These are phyloP conservation scores for Friedmanniomyces endolithicus DNA, from an alignment of 495 filamentous ascomycete genomes.

Conservation along the genomic window DNA sequence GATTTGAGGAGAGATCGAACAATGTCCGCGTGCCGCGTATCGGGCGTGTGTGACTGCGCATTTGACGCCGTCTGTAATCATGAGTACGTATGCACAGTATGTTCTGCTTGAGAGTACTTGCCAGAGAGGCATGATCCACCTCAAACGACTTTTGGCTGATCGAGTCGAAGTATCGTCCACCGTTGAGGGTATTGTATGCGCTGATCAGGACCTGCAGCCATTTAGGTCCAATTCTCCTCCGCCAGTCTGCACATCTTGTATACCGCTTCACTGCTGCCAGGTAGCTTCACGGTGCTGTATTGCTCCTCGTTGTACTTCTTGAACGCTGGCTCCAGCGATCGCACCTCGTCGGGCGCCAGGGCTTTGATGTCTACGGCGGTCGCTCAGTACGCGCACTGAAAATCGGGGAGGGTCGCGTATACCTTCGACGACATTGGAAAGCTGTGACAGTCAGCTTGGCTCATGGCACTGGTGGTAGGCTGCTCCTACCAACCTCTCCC, in stretches of 20 bases:
- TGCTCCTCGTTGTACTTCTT: slow-evolving; percentile 94
- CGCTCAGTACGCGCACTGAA: slow-evolving; percentile 1
- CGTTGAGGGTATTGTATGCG: slow-evolving; percentile 65
- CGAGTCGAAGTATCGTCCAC: slow-evolving; percentile 75
- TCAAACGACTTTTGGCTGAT: slow-evolving; percentile 74
- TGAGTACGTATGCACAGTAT: slow-evolving; percentile 10
- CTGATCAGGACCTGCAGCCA: slow-evolving; percentile 63
- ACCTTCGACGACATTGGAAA: slow-evolving; percentile 85
- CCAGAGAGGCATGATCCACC: slow-evolving; percentile 76
- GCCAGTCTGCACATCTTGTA: not conserved
- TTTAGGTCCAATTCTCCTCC: not conserved
- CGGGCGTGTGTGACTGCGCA: slow-evolving; percentile 67
- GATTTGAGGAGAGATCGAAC: slow-evolving; percentile 74
- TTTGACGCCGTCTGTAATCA: slow-evolving; percentile 64
- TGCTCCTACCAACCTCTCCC: slow-evolving; percentile 63
- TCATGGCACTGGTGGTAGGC: slow-evolving; percentile 1
- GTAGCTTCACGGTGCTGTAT: slow-evolving; percentile 75
- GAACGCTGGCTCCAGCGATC: slow-evolving; percentile 68
- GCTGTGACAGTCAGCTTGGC: slow-evolving; percentile 39
- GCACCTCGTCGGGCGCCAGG: slow-evolving; percentile 53
- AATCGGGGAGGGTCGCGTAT: slow-evolving; percentile 21
- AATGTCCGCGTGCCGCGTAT: slow-evolving; percentile 64
- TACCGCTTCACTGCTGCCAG: slow-evolving; percentile 66
- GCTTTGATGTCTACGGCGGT: slow-evolving; percentile 64
- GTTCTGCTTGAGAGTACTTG: slow-evolving; percentile 22